Base-by-base conservation (phyloP, 2,329 filamentous ascomycete genomes). In the Triangularia verruculosa region DNA sequence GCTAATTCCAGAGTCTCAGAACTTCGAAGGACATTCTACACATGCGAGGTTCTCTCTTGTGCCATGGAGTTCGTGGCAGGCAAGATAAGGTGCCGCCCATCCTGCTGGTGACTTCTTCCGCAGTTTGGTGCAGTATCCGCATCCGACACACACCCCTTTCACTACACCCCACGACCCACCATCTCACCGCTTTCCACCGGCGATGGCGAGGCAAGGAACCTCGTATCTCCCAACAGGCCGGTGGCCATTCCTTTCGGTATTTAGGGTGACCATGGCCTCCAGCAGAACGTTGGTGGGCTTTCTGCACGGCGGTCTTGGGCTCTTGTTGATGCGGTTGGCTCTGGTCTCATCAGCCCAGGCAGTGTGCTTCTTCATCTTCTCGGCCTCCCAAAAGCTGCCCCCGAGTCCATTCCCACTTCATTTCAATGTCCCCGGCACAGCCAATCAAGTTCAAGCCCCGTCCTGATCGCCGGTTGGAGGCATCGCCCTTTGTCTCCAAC, bases 401-500 rank as follows among this genome's bases (percentile, higher is more conserved):
- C 51, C n/a, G 51, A 53, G 34, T n/a, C 34, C 4, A n/a, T 43
- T n/a, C 34, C 34, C 4, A 12, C 51, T 53, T 27, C 51, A 20
- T 25, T 17, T n/a, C 39, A 61, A 67, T 67, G 65, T 67, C 65
- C 52, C 53, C 54, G 43, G 61, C 63, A 1, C 47, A 63, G n/a
- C 63, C 65, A 12, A 67, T 67, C 61, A 61, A 59, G 24, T 53
- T 54, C 47, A 58, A 55, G 30, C 24, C 58, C 47, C 47, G 57
- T 34, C 64, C 62, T 62, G 64, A 68, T 43, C 58, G 55, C 25
- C 20, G 62, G 11, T 20, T 62, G 22, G 66, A 66, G 62, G 32
- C 64, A 9, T 62, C 61, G 15, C 27, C 62, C 3, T 55, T 68
- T 8, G 47, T 68, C 67, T 71, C 75, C 60, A 72, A 72, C 39